phyloP scores from a whole-genome alignment of 2,329 filamentous ascomycete species.

The Tothia fuscella region DNA sequence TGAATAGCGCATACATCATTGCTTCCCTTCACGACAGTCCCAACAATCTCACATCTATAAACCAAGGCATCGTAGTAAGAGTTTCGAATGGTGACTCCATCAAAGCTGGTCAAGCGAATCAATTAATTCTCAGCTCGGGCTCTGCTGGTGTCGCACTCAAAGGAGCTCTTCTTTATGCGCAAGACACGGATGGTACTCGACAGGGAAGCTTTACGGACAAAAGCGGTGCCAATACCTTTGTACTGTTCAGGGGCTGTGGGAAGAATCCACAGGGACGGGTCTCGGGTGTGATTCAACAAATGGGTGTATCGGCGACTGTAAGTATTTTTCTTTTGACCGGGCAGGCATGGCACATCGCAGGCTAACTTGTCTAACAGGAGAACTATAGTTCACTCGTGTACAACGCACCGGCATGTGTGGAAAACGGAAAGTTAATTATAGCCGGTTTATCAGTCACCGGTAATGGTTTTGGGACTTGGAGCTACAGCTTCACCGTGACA shows the following conservation, averaged over 20 bases:
- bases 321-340: background rate
- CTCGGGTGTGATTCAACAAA: constrained; percentile 5
- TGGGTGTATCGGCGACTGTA: background rate
- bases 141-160: background rate
- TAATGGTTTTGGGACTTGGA: constrained; percentile 5
- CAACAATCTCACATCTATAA: background rate
- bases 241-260: constrained; percentile 1
- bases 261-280: constrained; percentile 6
- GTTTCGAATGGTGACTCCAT: background rate
- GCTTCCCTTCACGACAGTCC: constrained; percentile 5
- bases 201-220: constrained; percentile 6
- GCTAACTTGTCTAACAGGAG: background rate
- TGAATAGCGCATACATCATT: constrained; percentile 3
- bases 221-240: background rate
- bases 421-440: background rate
- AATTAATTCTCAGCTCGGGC: background rate
- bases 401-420: constrained; percentile 2
- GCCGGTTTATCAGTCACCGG: constrained; percentile 5
- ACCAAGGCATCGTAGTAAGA: constrained; percentile 1
- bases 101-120: constrained; percentile 1
- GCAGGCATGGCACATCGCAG: background rate
- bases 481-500: background rate
- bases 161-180: constrained; percentile 2
- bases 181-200: background rate
- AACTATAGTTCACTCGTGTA: constrained; percentile 2